A percentile compares a stretch with the other conserved stretches of the same genome.
These are phyloP conservation scores for Aegilops umbellulata DNA, from an alignment of 176 grass and related monocot species.

Conservation along the genomic window DNA sequence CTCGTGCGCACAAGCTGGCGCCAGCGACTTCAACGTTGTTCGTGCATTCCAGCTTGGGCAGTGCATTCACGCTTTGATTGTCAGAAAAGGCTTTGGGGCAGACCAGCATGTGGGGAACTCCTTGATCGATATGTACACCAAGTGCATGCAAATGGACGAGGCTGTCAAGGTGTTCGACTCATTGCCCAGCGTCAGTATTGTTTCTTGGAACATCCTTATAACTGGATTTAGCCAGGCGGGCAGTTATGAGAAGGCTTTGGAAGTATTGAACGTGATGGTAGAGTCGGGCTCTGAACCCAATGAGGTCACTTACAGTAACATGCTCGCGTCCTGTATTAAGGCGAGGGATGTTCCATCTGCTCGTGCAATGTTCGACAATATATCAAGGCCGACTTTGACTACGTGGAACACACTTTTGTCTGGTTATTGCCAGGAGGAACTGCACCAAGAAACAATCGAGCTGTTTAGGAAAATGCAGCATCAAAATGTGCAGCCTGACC, in stretches of 20 bases:
- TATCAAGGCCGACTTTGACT: constrained; percentile 53
- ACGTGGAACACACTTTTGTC: constrained; percentile 86
- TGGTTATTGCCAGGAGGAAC: constrained; percentile 73
- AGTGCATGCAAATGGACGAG: constrained; percentile 52
- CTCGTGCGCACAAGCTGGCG: constrained; percentile 48
- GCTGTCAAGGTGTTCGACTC: constrained; percentile 56
- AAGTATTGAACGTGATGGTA: constrained; percentile 61
- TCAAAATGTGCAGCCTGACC: constrained; percentile 60
- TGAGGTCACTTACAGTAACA: constrained; percentile 79
- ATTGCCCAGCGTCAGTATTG: constrained; percentile 46
- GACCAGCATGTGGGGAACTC: constrained; percentile 77
- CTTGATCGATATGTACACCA: constrained; percentile 70
- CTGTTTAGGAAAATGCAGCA: constrained; percentile 78
- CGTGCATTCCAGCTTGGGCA: constrained; percentile 37
- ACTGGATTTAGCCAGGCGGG: constrained; percentile 61
- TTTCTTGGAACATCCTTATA: constrained; percentile 94
- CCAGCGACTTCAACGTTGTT: constrained; percentile 6
- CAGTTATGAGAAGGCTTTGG: constrained; percentile 40
- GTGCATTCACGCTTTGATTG: constrained; percentile 50
- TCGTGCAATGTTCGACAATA: constrained; percentile 70
- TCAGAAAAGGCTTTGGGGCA: constrained; percentile 62
- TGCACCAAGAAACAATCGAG: constrained; percentile 48
- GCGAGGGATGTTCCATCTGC: constrained; percentile 55
- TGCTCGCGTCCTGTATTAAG: constrained; percentile 64
- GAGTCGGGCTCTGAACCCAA: constrained; percentile 67